Evolutionary conservation across 164 flowering plant species (phyloP), one percentile per base, ranked within the genome.

Genomic region (Vitis rotundifolia): DNA sequence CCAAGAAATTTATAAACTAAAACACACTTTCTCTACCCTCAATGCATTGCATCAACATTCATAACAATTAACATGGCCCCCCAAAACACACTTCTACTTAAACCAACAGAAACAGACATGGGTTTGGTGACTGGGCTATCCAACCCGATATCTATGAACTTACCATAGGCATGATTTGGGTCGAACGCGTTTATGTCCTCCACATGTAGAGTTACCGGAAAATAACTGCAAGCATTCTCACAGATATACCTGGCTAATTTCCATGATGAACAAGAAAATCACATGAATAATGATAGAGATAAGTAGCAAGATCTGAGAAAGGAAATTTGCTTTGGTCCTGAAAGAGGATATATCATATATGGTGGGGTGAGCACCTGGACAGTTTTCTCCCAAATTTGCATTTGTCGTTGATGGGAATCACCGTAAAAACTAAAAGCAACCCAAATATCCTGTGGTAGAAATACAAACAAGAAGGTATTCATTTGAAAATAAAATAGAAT

Each of bases 131-230:
- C 26, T 22, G 26, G 26, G 26, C 26, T 22, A 22, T 15, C 15
- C 59, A 12, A 13, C 26, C 26, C 26, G 26, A 22, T 22, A 2
- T 1, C 26, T 22, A 22, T 22, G 26, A 22, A 22, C 26, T 22
- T 22, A 22, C 26, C 26, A 22, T 22, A 22, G 26, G 26, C 2
- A 22, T 73, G 80, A 64, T 80, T 77, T 9, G 90, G 87, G 76
- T 82, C 82, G 62, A 89, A 86, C 10, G 88, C 89, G 63, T 82
- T 77, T 0, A 85, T 80, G 70, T 86, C 89, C 71, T 89, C 93
- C 19, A 87, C 88, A 72, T 86, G 75, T 22, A 89, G 76, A 50
- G 75, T 80, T 5, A 84, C 69, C 1, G 88, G 91, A 69, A 87
- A 89, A 76, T 87, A 86, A 49, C 89, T 90, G 73, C 76, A 70